Percentiles rank a stretch among this genome's conserved stretches.
phyloP scores from a whole-genome alignment of 352 stramenopile genomes.

The Phytophthora pinifolia region DNA sequence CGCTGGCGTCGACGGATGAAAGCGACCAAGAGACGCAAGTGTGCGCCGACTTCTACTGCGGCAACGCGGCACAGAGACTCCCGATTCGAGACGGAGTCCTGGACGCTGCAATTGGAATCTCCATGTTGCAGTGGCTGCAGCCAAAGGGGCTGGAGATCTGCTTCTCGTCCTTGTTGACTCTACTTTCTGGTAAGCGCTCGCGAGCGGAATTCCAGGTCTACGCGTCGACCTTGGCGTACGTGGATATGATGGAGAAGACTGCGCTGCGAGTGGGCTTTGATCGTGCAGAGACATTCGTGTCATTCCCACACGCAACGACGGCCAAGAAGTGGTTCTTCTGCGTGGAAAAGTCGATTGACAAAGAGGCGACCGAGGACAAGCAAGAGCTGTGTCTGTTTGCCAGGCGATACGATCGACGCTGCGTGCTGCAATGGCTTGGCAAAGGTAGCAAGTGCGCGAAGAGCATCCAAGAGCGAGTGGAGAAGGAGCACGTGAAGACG shows the following conservation, averaged over 20 bases:
- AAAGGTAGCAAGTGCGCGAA: conserved; percentile 11
- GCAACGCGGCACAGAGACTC: conserved; percentile 63
- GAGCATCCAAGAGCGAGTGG: conserved; percentile 48
- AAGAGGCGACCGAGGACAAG: background rate
- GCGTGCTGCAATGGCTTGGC: conserved; percentile 58
- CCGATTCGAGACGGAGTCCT: conserved; percentile 49
- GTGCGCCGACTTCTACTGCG: conserved; percentile 55
- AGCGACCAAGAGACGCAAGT: conserved; percentile 8
- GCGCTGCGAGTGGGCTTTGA: conserved; percentile 48
- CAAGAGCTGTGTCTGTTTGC: conserved; percentile 56
- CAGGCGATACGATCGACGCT: conserved; percentile 53
- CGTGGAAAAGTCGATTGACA: conserved; percentile 27
- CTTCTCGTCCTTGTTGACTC: conserved; percentile 48
- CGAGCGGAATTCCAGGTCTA: conserved; percentile 77
- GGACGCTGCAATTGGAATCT: conserved; percentile 68
- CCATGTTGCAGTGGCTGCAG: conserved; percentile 85
- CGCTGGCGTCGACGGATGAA: conserved; percentile 27
- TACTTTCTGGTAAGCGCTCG: conserved; percentile 22
- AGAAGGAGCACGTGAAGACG: conserved; percentile 61
- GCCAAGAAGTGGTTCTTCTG: conserved; percentile 83
- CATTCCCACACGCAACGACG: conserved; percentile 64
- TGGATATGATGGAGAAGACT: conserved; percentile 58
- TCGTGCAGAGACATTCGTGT: conserved; percentile 60
- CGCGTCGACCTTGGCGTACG: conserved; percentile 46
- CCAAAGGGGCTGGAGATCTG: conserved; percentile 54